Percentiles rank a stretch among this genome's conserved stretches.
These are phyloP conservation scores for Diaporthe eres DNA, from an alignment of 2,329 filamentous ascomycete species.

Conservation along the genomic window DNA sequence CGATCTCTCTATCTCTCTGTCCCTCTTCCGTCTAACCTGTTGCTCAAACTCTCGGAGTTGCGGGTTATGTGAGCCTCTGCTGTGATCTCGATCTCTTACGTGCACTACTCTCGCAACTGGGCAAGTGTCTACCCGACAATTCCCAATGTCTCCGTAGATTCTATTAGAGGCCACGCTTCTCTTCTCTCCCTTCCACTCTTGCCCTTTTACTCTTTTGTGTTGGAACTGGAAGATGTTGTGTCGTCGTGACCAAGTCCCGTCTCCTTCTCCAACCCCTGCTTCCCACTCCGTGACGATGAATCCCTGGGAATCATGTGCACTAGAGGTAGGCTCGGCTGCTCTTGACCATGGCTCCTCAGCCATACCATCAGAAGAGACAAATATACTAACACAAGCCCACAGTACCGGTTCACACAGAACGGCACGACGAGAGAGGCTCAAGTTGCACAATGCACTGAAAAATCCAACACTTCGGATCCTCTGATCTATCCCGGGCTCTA, in stretches of 20 bases:
- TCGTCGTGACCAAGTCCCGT: neutral
- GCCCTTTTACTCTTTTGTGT: neutral
- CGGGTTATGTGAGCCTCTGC: neutral
- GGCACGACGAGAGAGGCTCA: slow-evolving; percentile 39
- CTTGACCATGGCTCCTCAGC: neutral
- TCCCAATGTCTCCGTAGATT: slow-evolving; percentile 7
- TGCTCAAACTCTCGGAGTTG: slow-evolving; percentile 4
- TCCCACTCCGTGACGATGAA: slow-evolving; percentile 47
- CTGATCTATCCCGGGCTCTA: slow-evolving; percentile 71
- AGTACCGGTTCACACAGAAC: slow-evolving; percentile 40
- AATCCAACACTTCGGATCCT: slow-evolving; percentile 53
- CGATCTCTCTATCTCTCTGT: neutral
- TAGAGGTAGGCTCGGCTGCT: slow-evolving; percentile 50
- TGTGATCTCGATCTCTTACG: slow-evolving; percentile 46
- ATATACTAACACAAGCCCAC: slow-evolving; percentile 23
- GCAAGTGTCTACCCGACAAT: neutral
- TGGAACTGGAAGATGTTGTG: neutral
- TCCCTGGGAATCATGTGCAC: slow-evolving; percentile 53
- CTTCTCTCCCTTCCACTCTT: no score
- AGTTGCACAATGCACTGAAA: slow-evolving; percentile 27
- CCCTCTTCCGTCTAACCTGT: neutral
- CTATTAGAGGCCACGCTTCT: neutral
- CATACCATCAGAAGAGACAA: neutral
- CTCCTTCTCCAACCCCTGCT: neutral
- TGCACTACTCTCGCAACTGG: slow-evolving; percentile 29